Evolutionary conservation across 2,329 filamentous ascomycete species (phyloP).

Genomic region (Penicillium sp.): DNA sequence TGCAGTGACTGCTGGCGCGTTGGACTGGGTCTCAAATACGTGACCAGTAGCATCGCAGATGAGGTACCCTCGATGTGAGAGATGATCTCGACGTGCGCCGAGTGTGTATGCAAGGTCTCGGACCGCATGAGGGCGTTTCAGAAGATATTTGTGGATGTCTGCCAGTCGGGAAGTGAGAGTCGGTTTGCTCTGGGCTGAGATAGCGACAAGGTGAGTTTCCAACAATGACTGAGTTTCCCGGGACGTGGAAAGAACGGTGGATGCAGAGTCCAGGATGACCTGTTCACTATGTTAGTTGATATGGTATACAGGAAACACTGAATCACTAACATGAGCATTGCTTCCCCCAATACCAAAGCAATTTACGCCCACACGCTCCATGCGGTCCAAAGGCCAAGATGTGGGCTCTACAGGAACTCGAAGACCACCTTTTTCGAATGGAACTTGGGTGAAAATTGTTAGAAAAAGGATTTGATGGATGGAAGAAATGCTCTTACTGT

Average conservation of each 20-base stretch:
- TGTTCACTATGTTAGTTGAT: not conserved
- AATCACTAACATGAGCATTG: slow-evolving; percentile 18
- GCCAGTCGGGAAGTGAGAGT: not conserved
- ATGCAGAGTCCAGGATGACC: slow-evolving; percentile 1
- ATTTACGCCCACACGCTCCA: slow-evolving; percentile 16
- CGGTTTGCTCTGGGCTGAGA: not conserved
- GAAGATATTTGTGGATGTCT: not conserved
- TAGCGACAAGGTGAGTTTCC: not conserved
- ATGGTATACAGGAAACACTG: not conserved
- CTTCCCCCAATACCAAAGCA: slow-evolving; percentile 22
- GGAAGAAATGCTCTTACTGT: slow-evolving; percentile 5
- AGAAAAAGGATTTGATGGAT: not conserved
- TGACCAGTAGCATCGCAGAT: not conserved
- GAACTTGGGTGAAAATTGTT: not conserved
- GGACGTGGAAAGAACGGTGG: not conserved
- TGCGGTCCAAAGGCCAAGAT: slow-evolving; percentile 9
- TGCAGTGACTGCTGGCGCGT: not conserved
- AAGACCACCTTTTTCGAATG: slow-evolving; percentile 4
- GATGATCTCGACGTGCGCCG: slow-evolving; percentile 2
- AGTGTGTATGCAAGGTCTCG: slow-evolving; percentile 9
- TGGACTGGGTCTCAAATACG: not conserved
- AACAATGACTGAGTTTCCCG: not conserved
- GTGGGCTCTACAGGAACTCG: slow-evolving; percentile 5
- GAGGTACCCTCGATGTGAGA: slow-evolving; percentile 6
- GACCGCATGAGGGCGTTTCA: not conserved